phyloP scores from a whole-genome alignment of 2,329 filamentous ascomycete species.

The Mycocentrospora acerina region DNA sequence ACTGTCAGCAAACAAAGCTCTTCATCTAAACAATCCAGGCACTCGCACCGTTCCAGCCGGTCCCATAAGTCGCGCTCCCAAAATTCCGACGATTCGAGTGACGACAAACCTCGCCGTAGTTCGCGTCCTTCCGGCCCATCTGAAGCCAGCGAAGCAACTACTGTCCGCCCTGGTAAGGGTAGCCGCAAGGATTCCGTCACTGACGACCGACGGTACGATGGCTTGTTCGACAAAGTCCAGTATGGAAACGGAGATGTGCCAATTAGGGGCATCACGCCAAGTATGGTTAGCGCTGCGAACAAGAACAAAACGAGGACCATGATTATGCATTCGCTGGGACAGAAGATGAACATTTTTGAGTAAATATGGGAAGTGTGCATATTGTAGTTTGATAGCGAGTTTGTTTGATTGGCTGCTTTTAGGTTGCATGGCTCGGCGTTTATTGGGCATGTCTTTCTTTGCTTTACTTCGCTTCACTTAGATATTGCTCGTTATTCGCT shows the following conservation, averaged over 20 bases:
- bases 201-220: conserved; percentile 30
- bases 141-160: conserved; percentile 39
- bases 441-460: no score
- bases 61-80: conserved; percentile 27
- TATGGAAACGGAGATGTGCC: conserved; percentile 36
- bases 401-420: no score
- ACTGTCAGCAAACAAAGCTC: conserved; percentile 31
- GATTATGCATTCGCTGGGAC: conserved; percentile 35
- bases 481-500: no score
- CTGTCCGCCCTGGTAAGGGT: conserved; percentile 30
- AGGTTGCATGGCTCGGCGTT: no score
- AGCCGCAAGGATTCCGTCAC: conserved; percentile 36
- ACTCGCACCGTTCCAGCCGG: conserved; percentile 22
- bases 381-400: neutral
- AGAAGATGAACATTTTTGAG: conserved; percentile 36
- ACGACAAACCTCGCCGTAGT: conserved; percentile 21
- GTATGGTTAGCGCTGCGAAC: conserved; percentile 37
- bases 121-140: conserved; percentile 26
- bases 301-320: conserved; percentile 40
- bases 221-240: conserved; percentile 28
- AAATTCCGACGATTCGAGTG: conserved; percentile 20
- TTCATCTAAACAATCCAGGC: conserved; percentile 28
- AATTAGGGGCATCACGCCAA: conserved; percentile 40
- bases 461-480: no score
- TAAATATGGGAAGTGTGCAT: neutral